Evolutionary conservation across 2,329 filamentous ascomycete species (phyloP), one percentile per base, ranked within the genome.

Genomic region (Parastagonospora nodorum): DNA sequence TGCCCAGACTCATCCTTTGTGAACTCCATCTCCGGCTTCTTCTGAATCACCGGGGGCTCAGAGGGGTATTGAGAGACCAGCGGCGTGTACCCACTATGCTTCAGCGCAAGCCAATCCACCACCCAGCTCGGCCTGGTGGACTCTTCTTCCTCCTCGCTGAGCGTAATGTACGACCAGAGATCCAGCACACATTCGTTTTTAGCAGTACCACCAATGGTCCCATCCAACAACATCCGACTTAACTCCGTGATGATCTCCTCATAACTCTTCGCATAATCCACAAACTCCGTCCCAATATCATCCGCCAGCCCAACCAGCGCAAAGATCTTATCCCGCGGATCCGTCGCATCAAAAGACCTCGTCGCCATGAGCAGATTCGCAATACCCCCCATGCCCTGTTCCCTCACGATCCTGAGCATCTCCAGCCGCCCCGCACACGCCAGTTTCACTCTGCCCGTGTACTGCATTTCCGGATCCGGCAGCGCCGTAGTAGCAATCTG

Each of bases 291-390:
- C 9, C 27, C 42, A 24, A 36, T n/a, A 16, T 44, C 42, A 28
- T 6, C 12, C 30, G 42, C 45, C 11, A 52, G 12, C 11, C 50
- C 50, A 1, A 52, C 30, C 2, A 52, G 40, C 15, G 50, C 50
- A 31, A 52, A 52, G 6, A 45, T 41, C 6, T 52, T 48, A 15
- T 52, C 50, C 8, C 50, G 30, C 10, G 31, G 24, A 9, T 52
- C 50, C 9, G 45, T 52, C 8, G 50, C 35, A 7, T 45, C 35
- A 14, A 52, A 45, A 4, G 12, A 30, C 43, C 43, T 33, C 10
- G 42, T 44, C 19, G 28, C 7, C 15, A 35, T 2, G 2, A 44
- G 42, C 42, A 44, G n/a, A 14, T 44, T 11, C 16, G 12, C 8
- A 30, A 35, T 44, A 14, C 10, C n/a, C 6, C 4, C 15, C 31